Evolutionary conservation across 345 rosid species (phyloP), one percentile per base, ranked within the genome.

Genomic region (Citrus reticulata): DNA sequence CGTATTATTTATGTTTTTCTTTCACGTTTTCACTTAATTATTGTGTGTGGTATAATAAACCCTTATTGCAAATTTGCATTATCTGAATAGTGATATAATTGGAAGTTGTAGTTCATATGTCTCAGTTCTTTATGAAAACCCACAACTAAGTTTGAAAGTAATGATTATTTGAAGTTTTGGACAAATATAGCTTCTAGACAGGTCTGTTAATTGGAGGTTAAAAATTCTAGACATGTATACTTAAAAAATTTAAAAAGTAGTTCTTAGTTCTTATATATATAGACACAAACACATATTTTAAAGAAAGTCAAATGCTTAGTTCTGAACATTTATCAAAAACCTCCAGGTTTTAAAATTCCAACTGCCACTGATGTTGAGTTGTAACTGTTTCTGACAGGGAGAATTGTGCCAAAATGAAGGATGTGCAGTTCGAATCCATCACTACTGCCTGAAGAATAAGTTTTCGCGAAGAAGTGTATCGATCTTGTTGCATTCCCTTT

Each of bases 381-480:
- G 40, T 57, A 46, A 34, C 62, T 19, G 10, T 54, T 42, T 78
- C 60, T 73, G 30, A 49, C 90, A 96, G 99, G 99, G 94, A 57
- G 88, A 89, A 70, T 40, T 89, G 69, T 94, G 99, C 86, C 86
- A 83, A 13, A 93, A 66, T 74, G 92, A 90, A 72, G 89, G 83
- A 67, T 94, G 99, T 77, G 62, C 77, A 0, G 80, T 86, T 73
- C 86, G 97, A 81, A 86, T 96, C 60, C 99, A 96, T 85, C 87
- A 76, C n/a, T 89, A 94, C 83, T 96, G 99, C 87, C 88, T 93
- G 76, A 79, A 83, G 81, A 90, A 83, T 83, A 85, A 87, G 80
- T 76, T 85, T 77, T 85, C 88, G 9, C 86, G 76, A 72, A 90
- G 78, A 77, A 79, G 72, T 90, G 98, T 93, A 88, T 1, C 2